Base-by-base conservation (phyloP, 2,329 filamentous ascomycete species). In the Polytolypa hystricis region DNA sequence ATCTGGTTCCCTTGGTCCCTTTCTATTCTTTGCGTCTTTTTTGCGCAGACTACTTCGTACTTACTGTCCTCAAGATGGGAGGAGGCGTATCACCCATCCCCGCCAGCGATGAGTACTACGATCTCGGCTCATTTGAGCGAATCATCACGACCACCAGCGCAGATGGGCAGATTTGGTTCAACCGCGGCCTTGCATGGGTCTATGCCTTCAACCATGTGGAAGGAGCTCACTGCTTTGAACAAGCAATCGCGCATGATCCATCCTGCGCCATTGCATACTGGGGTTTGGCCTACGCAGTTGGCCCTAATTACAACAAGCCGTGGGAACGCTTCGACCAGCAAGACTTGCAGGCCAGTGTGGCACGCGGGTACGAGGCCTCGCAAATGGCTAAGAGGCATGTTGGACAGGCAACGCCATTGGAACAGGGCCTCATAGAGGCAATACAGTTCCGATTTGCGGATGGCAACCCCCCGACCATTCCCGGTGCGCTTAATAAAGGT, bases 191-290 rank as follows among this genome's bases (percentile, higher is more conserved):
- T n/a, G 64, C 77, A 15, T 86, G 81, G 81, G 70, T 67, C 29
- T 86, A 81, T 54, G 78, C 66, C 15, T 87, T 87, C 63, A 84
- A 86, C 51, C 81, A 85, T 50, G 77, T 80, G 45, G 81, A 85
- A 53, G 72, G 79, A 0, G 69, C 67, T 4, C 60, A 58, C 27
- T 68, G 65, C 42, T 69, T 68, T 35, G 50, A 60, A 30, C 47
- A 50, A 20, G 62, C 62, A 3, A 56, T 62, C 11, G 40, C 43
- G 3, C 45, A 54, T 16, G 65, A 69, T 38, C 43, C 54, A 0
- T 36, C 50, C 4, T 66, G 60, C 41, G 54, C 54, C n/a, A 62
- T 68, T 54, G 62, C 58, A 9, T 57, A 62, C 41, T 69, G 64
- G 64, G 65, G 65, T 2, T 47, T 65, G 10, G 62, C 81, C 0